A percentile compares a stretch with the other conserved stretches of the same genome.
These are phyloP conservation scores for Agaricus subrufescens DNA, from an alignment of 768 basidiomycete species.

Conservation along the genomic window DNA sequence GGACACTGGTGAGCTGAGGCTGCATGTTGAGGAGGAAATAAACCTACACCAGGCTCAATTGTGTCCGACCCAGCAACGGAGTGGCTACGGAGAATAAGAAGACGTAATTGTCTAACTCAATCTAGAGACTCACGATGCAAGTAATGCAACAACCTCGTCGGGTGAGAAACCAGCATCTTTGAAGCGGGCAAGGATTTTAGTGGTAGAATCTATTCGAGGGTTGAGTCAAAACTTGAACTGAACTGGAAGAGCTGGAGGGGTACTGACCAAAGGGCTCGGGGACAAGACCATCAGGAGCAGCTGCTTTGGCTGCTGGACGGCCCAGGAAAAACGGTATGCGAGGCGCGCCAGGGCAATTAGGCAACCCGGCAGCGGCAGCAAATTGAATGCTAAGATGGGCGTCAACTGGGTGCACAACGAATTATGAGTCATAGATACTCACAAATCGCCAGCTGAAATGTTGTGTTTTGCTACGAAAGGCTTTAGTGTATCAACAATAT, in stretches of 20 bases:
- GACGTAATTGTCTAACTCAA: background rate
- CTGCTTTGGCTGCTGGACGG: slow-evolving; percentile 25
- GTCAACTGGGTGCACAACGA: background rate
- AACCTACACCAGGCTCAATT: slow-evolving; percentile 4
- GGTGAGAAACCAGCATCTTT: slow-evolving; percentile 19
- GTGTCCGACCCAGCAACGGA: slow-evolving; percentile 4
- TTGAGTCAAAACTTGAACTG: background rate
- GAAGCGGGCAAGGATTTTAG: slow-evolving; percentile 17
- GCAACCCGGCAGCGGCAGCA: slow-evolving; percentile 38
- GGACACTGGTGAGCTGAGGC: background rate
- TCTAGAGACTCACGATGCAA: slow-evolving; percentile 4
- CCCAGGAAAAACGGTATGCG: slow-evolving; percentile 36
- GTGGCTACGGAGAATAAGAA: background rate
- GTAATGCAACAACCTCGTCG: slow-evolving; percentile 12
- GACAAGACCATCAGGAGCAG: slow-evolving; percentile 25
- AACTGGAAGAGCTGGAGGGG: background rate
- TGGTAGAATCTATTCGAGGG: slow-evolving; percentile 12
- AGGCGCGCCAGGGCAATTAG: slow-evolving; percentile 42
- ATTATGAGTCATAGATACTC: slow-evolving; percentile 6
- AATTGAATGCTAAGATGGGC: slow-evolving; percentile 34
- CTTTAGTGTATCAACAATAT: slow-evolving; percentile 30
- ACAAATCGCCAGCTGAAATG: slow-evolving; percentile 44
- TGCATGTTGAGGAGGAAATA: background rate
- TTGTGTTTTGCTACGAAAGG: slow-evolving; percentile 30
- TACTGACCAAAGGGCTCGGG: slow-evolving; percentile 15